These are phyloP conservation scores for Penicillium odoratum DNA, from an alignment of 495 filamentous ascomycete genomes.

Conservation along the genomic window DNA sequence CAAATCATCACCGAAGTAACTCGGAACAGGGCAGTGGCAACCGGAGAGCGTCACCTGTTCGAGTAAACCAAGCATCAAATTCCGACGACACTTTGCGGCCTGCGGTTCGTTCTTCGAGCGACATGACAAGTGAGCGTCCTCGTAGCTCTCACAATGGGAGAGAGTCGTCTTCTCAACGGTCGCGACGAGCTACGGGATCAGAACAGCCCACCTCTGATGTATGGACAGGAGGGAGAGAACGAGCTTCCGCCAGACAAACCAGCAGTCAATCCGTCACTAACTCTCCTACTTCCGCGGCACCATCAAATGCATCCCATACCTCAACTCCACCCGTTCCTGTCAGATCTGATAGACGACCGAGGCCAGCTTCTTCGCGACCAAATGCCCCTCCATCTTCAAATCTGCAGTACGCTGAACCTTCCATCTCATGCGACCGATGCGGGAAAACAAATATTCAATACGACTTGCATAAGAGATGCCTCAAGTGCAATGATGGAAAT, in stretches of 20 bases:
- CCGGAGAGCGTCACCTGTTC: conserved; percentile 38
- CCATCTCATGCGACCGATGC: conserved; percentile 70
- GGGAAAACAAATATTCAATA: conserved; percentile 69
- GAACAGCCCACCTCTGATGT: conserved; percentile 36
- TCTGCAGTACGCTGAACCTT: conserved; percentile 64
- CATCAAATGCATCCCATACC: conserved; percentile 4
- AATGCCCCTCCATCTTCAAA: conserved; percentile 32
- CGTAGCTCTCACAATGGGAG: conserved; percentile 30
- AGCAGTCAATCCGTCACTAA: conserved; percentile 23
- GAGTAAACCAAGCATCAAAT: conserved; percentile 34
- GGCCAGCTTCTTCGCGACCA: conserved; percentile 38
- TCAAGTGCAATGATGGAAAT: conserved; percentile 62
- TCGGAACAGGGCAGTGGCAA: conserved; percentile 48
- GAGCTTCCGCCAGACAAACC: conserved; percentile 21
- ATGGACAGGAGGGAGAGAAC: conserved; percentile 31
- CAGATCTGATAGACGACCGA: conserved; percentile 29
- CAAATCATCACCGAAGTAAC: conserved; percentile 47
- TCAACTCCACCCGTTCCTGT: conserved; percentile 23
- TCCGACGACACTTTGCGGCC: conserved; percentile 41
- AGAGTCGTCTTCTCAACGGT: conserved; percentile 29
- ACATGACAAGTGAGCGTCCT: conserved; percentile 41
- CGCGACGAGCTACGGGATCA: conserved; percentile 41
- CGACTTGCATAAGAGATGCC: conserved; percentile 76
- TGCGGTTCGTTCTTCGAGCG: conserved; percentile 41
- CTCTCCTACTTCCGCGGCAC: conserved; percentile 17